These are phyloP conservation scores for Ustilago tritici DNA, from an alignment of 1,284 basidiomycete genomes.

Conservation along the genomic window DNA sequence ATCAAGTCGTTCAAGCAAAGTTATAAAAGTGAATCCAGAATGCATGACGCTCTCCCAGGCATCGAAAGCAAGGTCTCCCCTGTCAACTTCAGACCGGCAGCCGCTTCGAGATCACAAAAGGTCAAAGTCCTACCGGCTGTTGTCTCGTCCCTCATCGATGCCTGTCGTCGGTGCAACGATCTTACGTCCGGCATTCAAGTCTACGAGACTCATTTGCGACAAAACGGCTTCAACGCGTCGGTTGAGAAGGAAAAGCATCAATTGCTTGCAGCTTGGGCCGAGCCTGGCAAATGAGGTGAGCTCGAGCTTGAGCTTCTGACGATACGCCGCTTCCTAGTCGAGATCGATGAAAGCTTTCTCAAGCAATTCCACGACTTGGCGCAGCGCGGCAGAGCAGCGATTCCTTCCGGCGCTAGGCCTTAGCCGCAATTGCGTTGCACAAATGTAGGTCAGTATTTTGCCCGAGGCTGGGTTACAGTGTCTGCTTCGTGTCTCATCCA, in stretches of 20 bases:
- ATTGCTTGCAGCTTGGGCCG: conserved; percentile 28
- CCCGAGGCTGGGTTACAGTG: neutral
- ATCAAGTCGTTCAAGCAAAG: conserved; percentile 13
- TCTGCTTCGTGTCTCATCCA: neutral
- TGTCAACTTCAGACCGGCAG: neutral
- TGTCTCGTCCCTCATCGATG: conserved; percentile 25
- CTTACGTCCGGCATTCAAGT: conserved; percentile 23
- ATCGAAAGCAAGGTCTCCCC: neutral
- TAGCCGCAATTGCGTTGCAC: conserved; percentile 8
- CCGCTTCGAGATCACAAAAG: neutral
- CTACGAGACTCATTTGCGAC: conserved; percentile 19
- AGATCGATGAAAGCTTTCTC: conserved; percentile 9
- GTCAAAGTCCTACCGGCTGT: conserved; percentile 23
- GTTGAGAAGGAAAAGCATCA: conserved; percentile 23
- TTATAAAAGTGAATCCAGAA: conserved; percentile 6
- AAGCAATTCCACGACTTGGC: conserved; percentile 21
- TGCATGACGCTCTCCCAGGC: conserved; percentile 4
- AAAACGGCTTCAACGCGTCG: conserved; percentile 6
- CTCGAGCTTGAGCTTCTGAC: conserved; percentile 17
- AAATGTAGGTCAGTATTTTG: neutral
- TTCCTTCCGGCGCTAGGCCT: neutral
- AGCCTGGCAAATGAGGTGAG: conserved; percentile 11
- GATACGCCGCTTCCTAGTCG: conserved; percentile 6
- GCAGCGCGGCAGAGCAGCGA: neutral
- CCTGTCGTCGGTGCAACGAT: conserved; percentile 22